Percentiles rank a stretch among this genome's conserved stretches.
Conservation (phyloP, 768 basidiomycete species). For the Suillus placidus region DNA sequence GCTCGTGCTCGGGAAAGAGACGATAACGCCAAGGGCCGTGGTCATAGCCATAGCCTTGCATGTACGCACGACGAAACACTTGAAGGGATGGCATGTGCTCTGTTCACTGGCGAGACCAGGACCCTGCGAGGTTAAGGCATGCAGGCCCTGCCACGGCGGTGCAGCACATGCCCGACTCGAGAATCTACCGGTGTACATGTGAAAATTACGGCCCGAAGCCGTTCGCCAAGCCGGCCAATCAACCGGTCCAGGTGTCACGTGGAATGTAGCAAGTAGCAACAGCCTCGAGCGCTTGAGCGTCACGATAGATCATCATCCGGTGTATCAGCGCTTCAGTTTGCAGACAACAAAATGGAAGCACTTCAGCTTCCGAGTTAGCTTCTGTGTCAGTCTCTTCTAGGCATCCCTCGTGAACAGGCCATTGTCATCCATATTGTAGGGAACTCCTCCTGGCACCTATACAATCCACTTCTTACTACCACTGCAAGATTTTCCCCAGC, state of each 20-base stretch:
- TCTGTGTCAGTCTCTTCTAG: slow-evolving; percentile 12
- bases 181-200: not conserved
- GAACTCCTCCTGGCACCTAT: slow-evolving; percentile 57
- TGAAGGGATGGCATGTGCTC: not conserved
- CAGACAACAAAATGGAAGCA: not conserved
- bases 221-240: too few relatives aligned
- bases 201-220: not conserved
- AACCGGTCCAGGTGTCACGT: too few relatives aligned
- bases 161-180: not conserved
- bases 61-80: not conserved
- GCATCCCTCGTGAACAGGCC: slow-evolving; percentile 31
- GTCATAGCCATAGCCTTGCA: not conserved
- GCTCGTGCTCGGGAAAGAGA: slow-evolving; percentile 42
- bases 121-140: not conserved
- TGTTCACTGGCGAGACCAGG: not conserved
- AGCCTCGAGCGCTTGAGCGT: too few relatives aligned
- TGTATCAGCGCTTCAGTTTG: too few relatives aligned
- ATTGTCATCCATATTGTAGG: slow-evolving; percentile 43
- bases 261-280: too few relatives aligned
- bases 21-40: slow-evolving; percentile 24
- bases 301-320: too few relatives aligned
- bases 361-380: slow-evolving; percentile 16
- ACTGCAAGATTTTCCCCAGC: slow-evolving; percentile 21
- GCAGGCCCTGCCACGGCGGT: not conserved
- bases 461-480: slow-evolving; percentile 63